Base-by-base conservation (phyloP, 495 filamentous ascomycete species). In the Trichoderma asperelloides region DNA sequence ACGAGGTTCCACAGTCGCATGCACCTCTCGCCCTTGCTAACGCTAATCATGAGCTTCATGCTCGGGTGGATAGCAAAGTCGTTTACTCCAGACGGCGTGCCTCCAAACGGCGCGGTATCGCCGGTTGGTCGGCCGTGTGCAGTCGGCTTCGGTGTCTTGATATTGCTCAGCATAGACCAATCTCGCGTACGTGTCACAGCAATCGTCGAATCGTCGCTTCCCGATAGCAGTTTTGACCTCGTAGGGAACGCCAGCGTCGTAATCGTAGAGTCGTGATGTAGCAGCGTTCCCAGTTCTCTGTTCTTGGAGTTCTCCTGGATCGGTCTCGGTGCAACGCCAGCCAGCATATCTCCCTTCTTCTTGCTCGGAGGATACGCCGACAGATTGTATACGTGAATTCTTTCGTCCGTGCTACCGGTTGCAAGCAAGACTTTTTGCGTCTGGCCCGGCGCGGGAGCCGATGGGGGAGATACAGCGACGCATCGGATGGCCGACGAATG, bases 1-100 rank as follows among this genome's bases (percentile, higher is more conserved):
- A 97, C 91, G 63, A 99, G 73, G 72, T 99, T 98, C 95, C 95
- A 99, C 68, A 98, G 79, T 69, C 95, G 80, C 90, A 99, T 93
- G 71, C 87, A 92, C 65, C 86, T 84, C 80, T 98, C 96, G 49
- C 93, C 93, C 68, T 87, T 90, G 33, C 90, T 87, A 4, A 98
- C 93, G 71, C 86, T 93, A 62, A 99, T 83, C 87, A 97, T 95
- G 65, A 99, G 84, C 79, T 97, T 98, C 84, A 93, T 91, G 77
- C 89, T 93, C 3, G 95, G 96, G 72, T 99, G 96, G 5, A 98
- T 87, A 13, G 96, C 93, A 78, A 98, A 92, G 74, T 93, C 92
- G 72, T 96, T 98, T 60, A 99, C 85, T 15, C 95, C 95, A n/a
- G 87, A 82, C 2, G 93, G 92, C n/a, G 87, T 85, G 15, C 86